A percentile compares a stretch with the other conserved stretches of the same genome.
Evolutionary conservation across 768 basidiomycete genomes (phyloP).

Genomic region (Auriscalpium orientale): DNA sequence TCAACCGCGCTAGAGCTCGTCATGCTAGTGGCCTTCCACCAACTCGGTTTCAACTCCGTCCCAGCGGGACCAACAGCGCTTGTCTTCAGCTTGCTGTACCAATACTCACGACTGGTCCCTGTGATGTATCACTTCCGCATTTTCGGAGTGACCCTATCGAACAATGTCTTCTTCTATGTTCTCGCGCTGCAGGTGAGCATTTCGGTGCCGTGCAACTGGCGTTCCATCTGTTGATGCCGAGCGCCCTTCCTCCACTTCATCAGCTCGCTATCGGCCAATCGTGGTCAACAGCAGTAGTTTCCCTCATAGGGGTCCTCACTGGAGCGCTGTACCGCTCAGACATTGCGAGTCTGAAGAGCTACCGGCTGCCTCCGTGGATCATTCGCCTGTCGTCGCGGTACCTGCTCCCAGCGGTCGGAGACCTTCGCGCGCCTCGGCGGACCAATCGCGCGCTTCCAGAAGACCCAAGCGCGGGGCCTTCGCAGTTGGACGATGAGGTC

Average conservation of each 20-base stretch:
- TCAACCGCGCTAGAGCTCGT: slow-evolving; percentile 64
- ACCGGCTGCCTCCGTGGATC: slow-evolving; percentile 60
- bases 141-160: slow-evolving; percentile 65
- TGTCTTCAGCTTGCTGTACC: slow-evolving; percentile 76
- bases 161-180: slow-evolving; percentile 69
- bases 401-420: slow-evolving; percentile 62
- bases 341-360: slow-evolving; percentile 67
- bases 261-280: slow-evolving; percentile 65
- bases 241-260: not conserved
- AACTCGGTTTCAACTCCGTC: slow-evolving; percentile 63
- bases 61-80: slow-evolving; percentile 71
- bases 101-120: slow-evolving; percentile 74
- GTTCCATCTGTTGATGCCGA: slow-evolving; percentile 4
- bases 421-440: slow-evolving; percentile 53
- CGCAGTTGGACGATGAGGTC: slow-evolving; percentile 44
- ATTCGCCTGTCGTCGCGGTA: slow-evolving; percentile 48
- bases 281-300: slow-evolving; percentile 57
- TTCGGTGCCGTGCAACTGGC: slow-evolving; percentile 1
- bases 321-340: slow-evolving; percentile 84
- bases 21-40: slow-evolving; percentile 56
- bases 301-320: slow-evolving; percentile 55
- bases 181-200: slow-evolving; percentile 60
- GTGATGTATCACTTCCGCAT: slow-evolving; percentile 68
- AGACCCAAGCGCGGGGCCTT: slow-evolving; percentile 4
- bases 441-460: slow-evolving; percentile 74